Conservation (phyloP, 1,284 basidiomycete species). For the Xanthoconium separans region DNA sequence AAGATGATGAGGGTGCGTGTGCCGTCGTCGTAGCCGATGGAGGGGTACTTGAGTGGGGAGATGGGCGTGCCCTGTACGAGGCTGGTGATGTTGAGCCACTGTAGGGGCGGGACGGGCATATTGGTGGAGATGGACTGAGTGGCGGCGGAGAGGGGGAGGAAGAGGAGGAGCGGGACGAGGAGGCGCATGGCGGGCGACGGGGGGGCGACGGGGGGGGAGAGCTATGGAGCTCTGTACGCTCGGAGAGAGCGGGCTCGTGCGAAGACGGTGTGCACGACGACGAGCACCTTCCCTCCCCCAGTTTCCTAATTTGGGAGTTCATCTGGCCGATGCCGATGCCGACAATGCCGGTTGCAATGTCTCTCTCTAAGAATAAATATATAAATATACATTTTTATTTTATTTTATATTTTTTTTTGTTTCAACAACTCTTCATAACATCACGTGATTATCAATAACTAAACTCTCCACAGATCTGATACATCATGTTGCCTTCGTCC, state of each 20-base stretch:
- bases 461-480: not conserved
- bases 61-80: conserved; percentile 53
- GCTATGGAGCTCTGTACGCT: conserved; percentile 15
- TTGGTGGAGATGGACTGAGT: conserved; percentile 35
- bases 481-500: conserved; percentile 13
- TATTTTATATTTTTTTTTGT: not conserved
- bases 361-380: not conserved
- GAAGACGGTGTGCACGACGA: conserved; percentile 16
- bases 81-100: conserved; percentile 72
- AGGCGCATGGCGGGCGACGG: conserved; percentile 1
- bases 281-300: conserved; percentile 8
- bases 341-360: conserved; percentile 14
- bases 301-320: conserved; percentile 16
- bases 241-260: conserved; percentile 21
- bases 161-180: conserved; percentile 5
- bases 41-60: conserved; percentile 67
- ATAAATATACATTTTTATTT: not conserved
- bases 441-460: conserved; percentile 10
- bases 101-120: conserved; percentile 50
- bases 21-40: conserved; percentile 61
- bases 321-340: conserved; percentile 8
- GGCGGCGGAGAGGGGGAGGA: conserved; percentile 1
- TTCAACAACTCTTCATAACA: not conserved
- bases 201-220: not conserved
- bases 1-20: conserved; percentile 66